These are phyloP conservation scores for Ustilago sp. DNA, from an alignment of 1,284 basidiomycete genomes.

Conservation along the genomic window DNA sequence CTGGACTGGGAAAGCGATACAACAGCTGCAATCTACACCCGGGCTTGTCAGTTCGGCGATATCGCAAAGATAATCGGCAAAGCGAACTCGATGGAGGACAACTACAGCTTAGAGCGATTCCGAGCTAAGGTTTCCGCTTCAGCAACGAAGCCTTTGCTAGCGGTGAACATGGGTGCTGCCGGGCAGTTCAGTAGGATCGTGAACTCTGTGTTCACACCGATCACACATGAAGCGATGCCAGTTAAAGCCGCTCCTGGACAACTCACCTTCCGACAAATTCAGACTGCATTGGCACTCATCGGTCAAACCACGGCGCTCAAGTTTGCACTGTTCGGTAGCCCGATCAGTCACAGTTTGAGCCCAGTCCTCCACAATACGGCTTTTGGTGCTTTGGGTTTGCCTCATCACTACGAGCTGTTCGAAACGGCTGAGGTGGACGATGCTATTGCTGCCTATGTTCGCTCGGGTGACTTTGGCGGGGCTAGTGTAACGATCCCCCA, in stretches of 20 bases:
- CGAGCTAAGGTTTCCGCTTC: conserved; percentile 72
- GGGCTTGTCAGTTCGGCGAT: conserved; percentile 75
- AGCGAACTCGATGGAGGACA: conserved; percentile 81
- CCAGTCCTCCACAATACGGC: conserved; percentile 93
- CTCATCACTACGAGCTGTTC: conserved; percentile 74
- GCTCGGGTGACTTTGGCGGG: conserved; percentile 84
- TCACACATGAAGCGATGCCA: conserved; percentile 88
- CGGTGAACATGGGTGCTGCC: conserved; percentile 90
- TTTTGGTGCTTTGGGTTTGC: conserved; percentile 83
- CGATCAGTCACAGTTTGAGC: conserved; percentile 89
- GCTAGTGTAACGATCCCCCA: conserved; percentile 82
- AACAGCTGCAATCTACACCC: conserved; percentile 72
- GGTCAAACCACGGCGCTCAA: conserved; percentile 79
- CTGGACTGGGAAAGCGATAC: conserved; percentile 82
- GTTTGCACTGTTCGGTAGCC: conserved; percentile 89
- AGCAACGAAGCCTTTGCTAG: conserved; percentile 77
- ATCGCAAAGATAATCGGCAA: conserved; percentile 92
- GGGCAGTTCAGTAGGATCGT: conserved; percentile 87
- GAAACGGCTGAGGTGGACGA: conserved; percentile 80
- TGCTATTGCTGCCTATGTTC: conserved; percentile 76
- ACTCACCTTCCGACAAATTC: conserved; percentile 86
- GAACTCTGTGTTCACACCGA: conserved; percentile 86
- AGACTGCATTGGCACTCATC: conserved; percentile 81
- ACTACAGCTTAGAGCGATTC: conserved; percentile 83
- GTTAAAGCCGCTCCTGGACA: conserved; percentile 88